phyloP scores from a whole-genome alignment of 2,329 filamentous ascomycete genomes.

The Fusarium verticillioides region DNA sequence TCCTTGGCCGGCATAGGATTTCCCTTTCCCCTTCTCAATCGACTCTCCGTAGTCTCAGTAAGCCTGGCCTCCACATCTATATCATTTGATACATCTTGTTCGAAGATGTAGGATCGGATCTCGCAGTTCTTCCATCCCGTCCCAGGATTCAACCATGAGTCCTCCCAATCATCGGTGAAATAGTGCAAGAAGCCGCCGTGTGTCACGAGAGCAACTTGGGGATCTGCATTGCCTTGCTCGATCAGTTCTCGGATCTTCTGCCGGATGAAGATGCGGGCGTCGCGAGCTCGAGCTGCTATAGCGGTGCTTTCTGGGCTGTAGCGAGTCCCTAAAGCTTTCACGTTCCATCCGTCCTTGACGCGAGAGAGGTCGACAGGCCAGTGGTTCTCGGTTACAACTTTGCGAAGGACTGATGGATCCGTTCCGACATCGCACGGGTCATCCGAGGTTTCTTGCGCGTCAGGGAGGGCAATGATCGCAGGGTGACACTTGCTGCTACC shows the following conservation, averaged over 20 bases:
- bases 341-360: neutral
- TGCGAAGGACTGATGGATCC: neutral
- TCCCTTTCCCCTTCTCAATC: neutral
- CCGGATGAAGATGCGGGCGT: neutral
- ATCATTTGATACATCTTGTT: neutral
- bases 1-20: neutral
- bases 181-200: neutral
- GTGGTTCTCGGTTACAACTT: rapidly evolving
- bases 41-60: neutral
- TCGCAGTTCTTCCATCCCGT: neutral
- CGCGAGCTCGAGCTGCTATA: neutral
- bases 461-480: neutral
- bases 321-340: neutral
- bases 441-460: neutral
- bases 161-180: neutral
- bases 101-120: neutral
- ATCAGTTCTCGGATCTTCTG: neutral
- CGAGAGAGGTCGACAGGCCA: neutral
- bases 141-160: neutral
- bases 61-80: neutral
- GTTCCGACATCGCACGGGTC: neutral
- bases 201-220: neutral
- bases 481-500: neutral
- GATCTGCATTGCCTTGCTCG: neutral
- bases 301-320: neutral